These are phyloP conservation scores for Amanita rimosa DNA, from an alignment of 768 basidiomycete genomes.

Conservation along the genomic window DNA sequence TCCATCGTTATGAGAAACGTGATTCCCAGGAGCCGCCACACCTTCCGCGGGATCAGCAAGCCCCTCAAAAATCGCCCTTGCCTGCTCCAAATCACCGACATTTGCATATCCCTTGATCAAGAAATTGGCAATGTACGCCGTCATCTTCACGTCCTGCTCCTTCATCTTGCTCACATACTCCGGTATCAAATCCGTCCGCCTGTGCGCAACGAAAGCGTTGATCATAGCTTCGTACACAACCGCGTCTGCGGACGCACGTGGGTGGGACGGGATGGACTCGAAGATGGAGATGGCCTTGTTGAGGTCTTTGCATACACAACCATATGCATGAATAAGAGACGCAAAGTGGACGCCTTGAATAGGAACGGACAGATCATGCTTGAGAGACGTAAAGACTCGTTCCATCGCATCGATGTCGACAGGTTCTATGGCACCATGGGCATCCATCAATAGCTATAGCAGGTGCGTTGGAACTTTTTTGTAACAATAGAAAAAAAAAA, in stretches of 20 bases:
- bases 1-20: slow-evolving; percentile 48
- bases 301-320: slow-evolving; percentile 68
- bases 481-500: neutral
- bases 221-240: slow-evolving; percentile 86
- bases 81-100: slow-evolving; percentile 55
- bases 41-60: slow-evolving; percentile 74
- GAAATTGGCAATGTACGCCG: slow-evolving; percentile 90
- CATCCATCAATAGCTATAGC: slow-evolving; percentile 72
- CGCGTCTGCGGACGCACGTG: slow-evolving; percentile 59
- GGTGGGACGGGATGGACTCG: slow-evolving; percentile 48
- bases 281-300: slow-evolving; percentile 70
- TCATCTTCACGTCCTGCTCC: slow-evolving; percentile 65
- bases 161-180: slow-evolving; percentile 53
- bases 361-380: slow-evolving; percentile 30
- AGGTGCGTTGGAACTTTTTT: slow-evolving; percentile 6
- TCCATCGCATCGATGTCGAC: slow-evolving; percentile 67
- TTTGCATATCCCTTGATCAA: slow-evolving; percentile 66
- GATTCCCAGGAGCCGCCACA: slow-evolving; percentile 84
- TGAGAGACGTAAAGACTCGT: slow-evolving; percentile 49
- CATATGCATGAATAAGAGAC: slow-evolving; percentile 81
- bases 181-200: slow-evolving; percentile 68
- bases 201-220: slow-evolving; percentile 73
- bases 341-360: slow-evolving; percentile 50
- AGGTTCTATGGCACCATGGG: slow-evolving; percentile 79
- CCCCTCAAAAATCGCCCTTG: slow-evolving; percentile 70